Evolutionary conservation across 139 green algal species (phyloP).

Genomic region (Haematococcus lacustris): DNA sequence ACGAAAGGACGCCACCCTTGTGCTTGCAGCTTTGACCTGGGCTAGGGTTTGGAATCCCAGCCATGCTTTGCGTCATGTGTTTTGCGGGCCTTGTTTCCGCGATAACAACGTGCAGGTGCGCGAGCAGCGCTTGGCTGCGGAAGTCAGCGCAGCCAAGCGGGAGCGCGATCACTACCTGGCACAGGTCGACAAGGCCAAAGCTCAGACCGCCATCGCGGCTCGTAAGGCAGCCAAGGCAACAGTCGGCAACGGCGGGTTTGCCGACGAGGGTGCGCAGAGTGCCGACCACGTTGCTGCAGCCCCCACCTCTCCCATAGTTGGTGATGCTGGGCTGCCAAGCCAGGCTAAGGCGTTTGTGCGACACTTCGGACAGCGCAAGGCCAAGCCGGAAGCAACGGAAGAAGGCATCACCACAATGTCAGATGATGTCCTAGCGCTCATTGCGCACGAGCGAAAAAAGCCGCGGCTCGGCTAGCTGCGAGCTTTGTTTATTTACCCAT

Average conservation of each 20-base stretch:
- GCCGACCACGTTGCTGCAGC: too few species aligned
- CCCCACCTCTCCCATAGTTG: too few species aligned
- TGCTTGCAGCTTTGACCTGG: too few species aligned
- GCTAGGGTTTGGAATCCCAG: too few species aligned
- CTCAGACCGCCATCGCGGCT: conserved; percentile 35
- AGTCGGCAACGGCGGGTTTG: too few species aligned
- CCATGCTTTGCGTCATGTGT: too few species aligned
- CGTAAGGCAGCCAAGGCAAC: conserved; percentile 4
- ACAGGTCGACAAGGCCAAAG: conserved; percentile 47
- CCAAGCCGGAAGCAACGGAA: conserved; percentile 47
- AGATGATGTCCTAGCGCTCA: conserved; percentile 28
- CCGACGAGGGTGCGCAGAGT: too few species aligned
- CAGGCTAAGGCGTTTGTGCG: too few species aligned
- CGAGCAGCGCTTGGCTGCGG: conserved; percentile 81
- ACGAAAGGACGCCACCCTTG: too few species aligned
- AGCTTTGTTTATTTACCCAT: not conserved
- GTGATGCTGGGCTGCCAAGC: too few species aligned
- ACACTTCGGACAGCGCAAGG: conserved; percentile 44
- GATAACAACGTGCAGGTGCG: conserved; percentile 48
- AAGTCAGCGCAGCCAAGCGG: conserved; percentile 78
- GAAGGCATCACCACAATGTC: conserved; percentile 24
- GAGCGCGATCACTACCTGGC: conserved; percentile 92
- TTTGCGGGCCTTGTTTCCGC: too few species aligned
- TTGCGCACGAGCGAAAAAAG: conserved; percentile 19
- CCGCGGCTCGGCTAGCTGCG: not conserved